Evolutionary conservation across 805 yeast species (phyloP).

Genomic region (Teunomyces panamensis): DNA sequence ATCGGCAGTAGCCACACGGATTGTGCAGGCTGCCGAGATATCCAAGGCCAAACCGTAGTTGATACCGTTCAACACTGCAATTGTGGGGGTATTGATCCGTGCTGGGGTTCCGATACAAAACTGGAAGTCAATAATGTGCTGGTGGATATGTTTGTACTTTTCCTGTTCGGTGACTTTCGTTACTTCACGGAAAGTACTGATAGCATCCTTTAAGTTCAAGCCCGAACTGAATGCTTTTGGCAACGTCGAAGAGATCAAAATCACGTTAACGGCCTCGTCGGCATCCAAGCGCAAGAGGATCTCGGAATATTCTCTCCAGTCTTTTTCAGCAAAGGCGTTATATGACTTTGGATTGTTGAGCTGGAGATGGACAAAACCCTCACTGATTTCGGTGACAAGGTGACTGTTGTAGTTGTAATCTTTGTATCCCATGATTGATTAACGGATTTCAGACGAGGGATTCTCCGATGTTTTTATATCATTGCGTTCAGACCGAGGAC

Average conservation of each 20-base stretch:
- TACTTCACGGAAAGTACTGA: conserved; percentile 6
- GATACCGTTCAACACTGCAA: conserved; percentile 64
- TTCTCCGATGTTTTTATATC: neutral
- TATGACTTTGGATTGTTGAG: conserved; percentile 58
- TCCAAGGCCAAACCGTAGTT: conserved; percentile 68
- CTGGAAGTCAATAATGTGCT: conserved; percentile 57
- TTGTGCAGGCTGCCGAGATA: conserved; percentile 54
- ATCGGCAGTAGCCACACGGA: conserved; percentile 55
- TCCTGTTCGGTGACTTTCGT: conserved; percentile 14
- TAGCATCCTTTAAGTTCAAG: conserved; percentile 49
- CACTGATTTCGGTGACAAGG: conserved; percentile 40
- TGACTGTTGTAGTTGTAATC: conserved; percentile 25
- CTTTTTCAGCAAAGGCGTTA: conserved; percentile 55
- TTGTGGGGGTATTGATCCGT: conserved; percentile 56
- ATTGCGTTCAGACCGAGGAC: neutral
- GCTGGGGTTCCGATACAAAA: conserved; percentile 48
- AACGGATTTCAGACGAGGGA: no score
- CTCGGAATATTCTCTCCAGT: conserved; percentile 56
- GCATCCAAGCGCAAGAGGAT: conserved; percentile 45
- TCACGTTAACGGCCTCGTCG: conserved; percentile 46
- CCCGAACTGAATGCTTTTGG: conserved; percentile 65
- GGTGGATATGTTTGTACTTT: conserved; percentile 22
- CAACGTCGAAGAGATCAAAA: conserved; percentile 52
- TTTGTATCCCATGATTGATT: conserved; percentile 6
- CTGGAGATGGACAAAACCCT: conserved; percentile 54